Percentiles rank a stretch among this genome's conserved stretches.
phyloP scores from a whole-genome alignment of 192 early-diverging fungal genomes.

The Entomortierella lignicola region DNA sequence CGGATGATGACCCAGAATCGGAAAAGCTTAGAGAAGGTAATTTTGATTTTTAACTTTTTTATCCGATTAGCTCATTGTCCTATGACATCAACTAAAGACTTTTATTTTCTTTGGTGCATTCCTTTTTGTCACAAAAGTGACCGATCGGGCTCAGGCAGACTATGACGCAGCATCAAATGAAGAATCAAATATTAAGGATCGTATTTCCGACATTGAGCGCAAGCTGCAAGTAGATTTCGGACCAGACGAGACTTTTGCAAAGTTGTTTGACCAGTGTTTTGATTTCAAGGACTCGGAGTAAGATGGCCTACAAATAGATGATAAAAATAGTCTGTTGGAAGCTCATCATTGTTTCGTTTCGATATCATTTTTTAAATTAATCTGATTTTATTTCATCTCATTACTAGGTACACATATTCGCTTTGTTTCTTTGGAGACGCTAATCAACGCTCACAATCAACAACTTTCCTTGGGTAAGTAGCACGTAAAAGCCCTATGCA shows the following conservation, averaged over 20 bases:
- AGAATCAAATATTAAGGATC: slow-evolving; percentile 33
- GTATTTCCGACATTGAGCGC: slow-evolving; percentile 59
- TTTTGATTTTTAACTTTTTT: slow-evolving; percentile 7
- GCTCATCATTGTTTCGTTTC: neutral
- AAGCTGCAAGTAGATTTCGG: slow-evolving; percentile 81
- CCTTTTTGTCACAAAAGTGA: too few species aligned
- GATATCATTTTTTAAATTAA: neutral
- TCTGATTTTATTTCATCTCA: slow-evolving; percentile 52
- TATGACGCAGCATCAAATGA: slow-evolving; percentile 33
- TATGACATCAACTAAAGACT: too few species aligned
- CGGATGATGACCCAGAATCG: slow-evolving; percentile 28
- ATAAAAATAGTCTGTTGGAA: neutral
- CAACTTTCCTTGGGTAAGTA: slow-evolving; percentile 64
- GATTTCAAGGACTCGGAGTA: slow-evolving; percentile 77
- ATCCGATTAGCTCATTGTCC: too few species aligned
- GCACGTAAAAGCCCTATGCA: slow-evolving; percentile 31
- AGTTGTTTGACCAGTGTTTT: slow-evolving; percentile 77
- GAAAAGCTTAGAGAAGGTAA: slow-evolving; percentile 39
- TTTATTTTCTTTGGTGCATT: too few species aligned
- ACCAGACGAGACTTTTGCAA: slow-evolving; percentile 71
- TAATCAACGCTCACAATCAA: slow-evolving; percentile 73
- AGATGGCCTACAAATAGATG: neutral
- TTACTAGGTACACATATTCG: slow-evolving; percentile 75
- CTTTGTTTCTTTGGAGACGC: slow-evolving; percentile 83
- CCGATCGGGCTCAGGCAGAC: slow-evolving; percentile 30